phyloP scores from a whole-genome alignment of 2,329 filamentous ascomycete genomes.

The Botryotinia convoluta region DNA sequence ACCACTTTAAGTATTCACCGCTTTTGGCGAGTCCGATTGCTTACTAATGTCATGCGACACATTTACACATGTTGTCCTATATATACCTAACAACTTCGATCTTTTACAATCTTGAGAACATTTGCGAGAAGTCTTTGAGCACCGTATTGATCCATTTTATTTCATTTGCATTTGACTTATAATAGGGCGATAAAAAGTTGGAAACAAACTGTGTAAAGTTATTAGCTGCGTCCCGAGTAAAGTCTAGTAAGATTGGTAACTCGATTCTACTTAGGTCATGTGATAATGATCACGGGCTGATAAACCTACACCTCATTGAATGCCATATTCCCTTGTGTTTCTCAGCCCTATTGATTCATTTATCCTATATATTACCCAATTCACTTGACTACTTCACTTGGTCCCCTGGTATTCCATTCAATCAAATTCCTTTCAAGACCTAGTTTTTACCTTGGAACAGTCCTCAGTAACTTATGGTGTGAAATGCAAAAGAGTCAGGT shows the following conservation, averaged over 20 bases:
- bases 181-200: neutral
- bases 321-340: no score
- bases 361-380: no score
- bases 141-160: neutral
- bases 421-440: no score
- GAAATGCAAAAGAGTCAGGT: no score
- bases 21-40: neutral
- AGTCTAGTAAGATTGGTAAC: neutral
- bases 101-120: neutral
- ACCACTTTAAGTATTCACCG: constrained; percentile 20
- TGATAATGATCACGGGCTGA: neutral
- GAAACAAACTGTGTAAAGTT: neutral
- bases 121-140: neutral
- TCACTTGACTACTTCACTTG: no score
- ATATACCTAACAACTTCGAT: neutral
- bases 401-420: no score
- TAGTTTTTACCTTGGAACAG: no score
- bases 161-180: neutral
- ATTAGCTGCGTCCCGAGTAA: neutral
- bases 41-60: neutral
- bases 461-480: no score
- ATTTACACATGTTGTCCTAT: neutral
- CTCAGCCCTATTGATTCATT: no score
- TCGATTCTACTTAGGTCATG: neutral
- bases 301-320: no score